Percentiles rank a stretch among this genome's conserved stretches.
Conservation (phyloP, 345 rosid species). For the Gossypium australe region DNA sequence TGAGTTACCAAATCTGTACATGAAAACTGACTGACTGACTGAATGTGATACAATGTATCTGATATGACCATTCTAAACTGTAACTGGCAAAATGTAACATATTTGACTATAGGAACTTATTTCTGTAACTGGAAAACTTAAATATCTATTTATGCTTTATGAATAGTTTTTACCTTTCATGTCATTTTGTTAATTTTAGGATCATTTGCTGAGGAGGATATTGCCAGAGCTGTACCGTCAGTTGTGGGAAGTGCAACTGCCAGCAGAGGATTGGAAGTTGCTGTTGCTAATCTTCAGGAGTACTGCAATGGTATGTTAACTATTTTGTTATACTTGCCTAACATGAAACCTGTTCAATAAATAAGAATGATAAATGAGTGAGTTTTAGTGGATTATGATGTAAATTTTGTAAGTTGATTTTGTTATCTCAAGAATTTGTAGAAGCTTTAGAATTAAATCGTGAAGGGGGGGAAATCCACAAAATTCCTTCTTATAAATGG, state of each 20-base stretch:
- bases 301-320: slow-evolving; percentile 88
- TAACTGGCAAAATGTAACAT: background rate
- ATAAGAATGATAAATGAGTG: background rate
- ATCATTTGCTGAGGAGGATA: slow-evolving; percentile 98
- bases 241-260: slow-evolving; percentile 83
- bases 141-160: slow-evolving; percentile 3
- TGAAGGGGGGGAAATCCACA: background rate
- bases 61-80: background rate
- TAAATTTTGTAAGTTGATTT: background rate
- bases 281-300: slow-evolving; percentile 98
- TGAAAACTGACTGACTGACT: background rate
- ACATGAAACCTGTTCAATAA: background rate
- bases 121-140: background rate
- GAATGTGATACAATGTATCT: background rate
- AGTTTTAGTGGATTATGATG: background rate
- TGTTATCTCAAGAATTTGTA: background rate
- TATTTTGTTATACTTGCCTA: slow-evolving; percentile 13
- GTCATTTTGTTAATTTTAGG: slow-evolving; percentile 42
- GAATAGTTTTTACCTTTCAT: background rate
- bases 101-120: background rate
- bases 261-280: slow-evolving; percentile 96
- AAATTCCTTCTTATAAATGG: background rate
- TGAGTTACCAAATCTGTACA: background rate
- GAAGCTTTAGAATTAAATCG: background rate
- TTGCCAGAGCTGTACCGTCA: slow-evolving; percentile 63